Base-by-base conservation (phyloP, 2,329 filamentous ascomycete species). In the Calonectria pauciramosa region DNA sequence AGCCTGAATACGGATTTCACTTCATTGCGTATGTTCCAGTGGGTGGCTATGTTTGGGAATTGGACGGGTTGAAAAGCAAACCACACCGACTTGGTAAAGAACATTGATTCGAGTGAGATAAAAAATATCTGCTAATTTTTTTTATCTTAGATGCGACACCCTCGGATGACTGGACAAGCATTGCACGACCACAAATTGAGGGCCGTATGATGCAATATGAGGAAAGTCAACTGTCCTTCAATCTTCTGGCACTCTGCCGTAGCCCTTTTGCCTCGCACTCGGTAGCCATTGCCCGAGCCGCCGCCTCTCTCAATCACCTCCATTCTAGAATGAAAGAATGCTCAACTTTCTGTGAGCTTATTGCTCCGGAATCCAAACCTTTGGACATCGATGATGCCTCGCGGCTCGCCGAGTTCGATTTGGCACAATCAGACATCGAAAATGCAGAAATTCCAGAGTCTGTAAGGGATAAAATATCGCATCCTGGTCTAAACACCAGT, bases 1-100 rank as follows among this genome's bases (percentile, higher is more conserved):
- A 90, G 9, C 85, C 89, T 0, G 91, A 94, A n/a, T 89, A 90
- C 16, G 93, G 91, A 0, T 97, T 94, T 82, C 96, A 99, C 82
- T 99, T 97, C 84, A 94, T 98, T 76, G 96, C 96, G 9, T 98
- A 96, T 82, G 92, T 98, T 36, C 95, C 95, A 2, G 90, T 92
- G 18, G 88, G 90, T n/a, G 93, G 91, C 3, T 88, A 91, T 71
- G 90, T 98, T 18, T 98, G 95, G 95, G 95, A 96, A 83, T 91
- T 99, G 7, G 96, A 99, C 84, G 96, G 96, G 6, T 87, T 98
- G 28, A 92, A 96, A 82, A 87, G 87, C 52, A 91, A 93, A 76
- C 96, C 95, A 4, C 89, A 76, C 44, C 82, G 80, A 41, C 74
- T 86, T 34, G 84, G 85, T 85, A 78, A 70, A 78, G 51, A 34